Base-by-base conservation (phyloP, 768 basidiomycete genomes). In the Suillus placidus region DNA sequence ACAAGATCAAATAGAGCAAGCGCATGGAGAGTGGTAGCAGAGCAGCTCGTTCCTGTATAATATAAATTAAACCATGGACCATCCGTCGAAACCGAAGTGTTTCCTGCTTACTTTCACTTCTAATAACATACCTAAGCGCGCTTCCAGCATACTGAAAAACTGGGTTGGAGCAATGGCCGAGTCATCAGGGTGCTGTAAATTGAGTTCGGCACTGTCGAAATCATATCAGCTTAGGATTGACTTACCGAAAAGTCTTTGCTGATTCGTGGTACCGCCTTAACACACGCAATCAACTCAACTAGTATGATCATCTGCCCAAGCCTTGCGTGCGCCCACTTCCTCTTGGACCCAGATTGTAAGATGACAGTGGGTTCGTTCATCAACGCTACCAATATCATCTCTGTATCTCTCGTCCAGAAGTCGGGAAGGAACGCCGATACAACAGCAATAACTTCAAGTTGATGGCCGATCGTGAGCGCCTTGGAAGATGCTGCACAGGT, bases 341-440 rank as follows among this genome's bases (percentile, higher is more conserved):
- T 62, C 38, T 37, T 67, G 2, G 61, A 65, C 2, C 65, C 71
- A n/a, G 67, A 70, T 60, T 66, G 65, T 35, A 56, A 69, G 14
- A 67, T 65, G n/a, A 60, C 67, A 30, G 66, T 64, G 51, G 68
- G 60, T 38, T 86, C 85, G 64, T 83, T 86, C 82, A 89, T 84
- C 49, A 92, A 71, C 12, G 88, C 91, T 3, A 92, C 82, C 4
- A 87, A 81, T 69, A 92, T 78, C 91, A 93, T 93, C 69, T 92
- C 91, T 7, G 87, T 80, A 72, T 92, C 87, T 30, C 84, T 81
- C 8, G 81, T 80, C 90, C 89, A 92, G 69, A 88, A 86, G 66
- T 87, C 86, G 2, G 84, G 81, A 18, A 91, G 77, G 70, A 85
- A 84, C 37, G 80, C 82, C 6, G 85, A 79, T 63, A 90, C 69